Percentiles rank a stretch among this genome's conserved stretches.
These are phyloP conservation scores for Hypholoma fasciculare DNA, from an alignment of 768 basidiomycete species.

Conservation along the genomic window DNA sequence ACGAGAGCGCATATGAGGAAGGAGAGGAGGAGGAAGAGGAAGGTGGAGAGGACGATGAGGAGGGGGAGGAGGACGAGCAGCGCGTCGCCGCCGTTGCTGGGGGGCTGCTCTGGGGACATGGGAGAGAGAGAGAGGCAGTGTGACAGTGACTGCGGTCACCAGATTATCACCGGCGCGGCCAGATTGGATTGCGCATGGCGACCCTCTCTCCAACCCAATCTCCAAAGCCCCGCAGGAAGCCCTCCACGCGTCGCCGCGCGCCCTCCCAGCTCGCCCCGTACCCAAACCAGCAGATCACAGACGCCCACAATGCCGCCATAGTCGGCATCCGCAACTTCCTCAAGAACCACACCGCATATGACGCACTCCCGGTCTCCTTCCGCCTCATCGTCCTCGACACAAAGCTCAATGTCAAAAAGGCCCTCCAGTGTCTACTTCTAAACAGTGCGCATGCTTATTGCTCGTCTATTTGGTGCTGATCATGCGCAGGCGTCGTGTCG, in stretches of 20 bases:
- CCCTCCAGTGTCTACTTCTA: constrained; percentile 79
- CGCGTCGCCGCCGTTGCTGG: constrained; percentile 62
- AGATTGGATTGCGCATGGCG: constrained; percentile 31
- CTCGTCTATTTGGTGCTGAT: constrained; percentile 10
- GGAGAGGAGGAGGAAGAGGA: constrained; percentile 88
- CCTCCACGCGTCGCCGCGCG: constrained; percentile 59
- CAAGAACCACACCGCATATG: constrained; percentile 85
- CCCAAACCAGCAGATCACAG: constrained; percentile 41
- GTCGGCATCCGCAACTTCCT: constrained; percentile 77
- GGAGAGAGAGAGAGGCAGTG: constrained; percentile 10
- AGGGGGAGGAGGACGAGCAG: constrained; percentile 90
- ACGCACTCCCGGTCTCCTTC: constrained; percentile 97
- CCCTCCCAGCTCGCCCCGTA: constrained; percentile 56
- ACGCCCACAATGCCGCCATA: constrained; percentile 71
- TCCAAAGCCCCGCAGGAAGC: constrained; percentile 51
- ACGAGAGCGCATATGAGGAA: constrained; percentile 90
- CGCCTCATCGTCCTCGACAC: constrained; percentile 96
- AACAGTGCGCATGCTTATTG: constrained; percentile 53
- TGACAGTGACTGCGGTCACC: constrained; percentile 10
- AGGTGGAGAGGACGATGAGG: constrained; percentile 89
- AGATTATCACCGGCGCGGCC: constrained; percentile 5
- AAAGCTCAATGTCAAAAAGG: constrained; percentile 94
- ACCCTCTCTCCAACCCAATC: constrained; percentile 52
- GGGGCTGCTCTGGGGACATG: constrained; percentile 30
- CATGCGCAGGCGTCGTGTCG: constrained; percentile 83